Evolutionary conservation across 2,329 filamentous ascomycete genomes (phyloP).

Genomic region (Fusarium austroafricanum): DNA sequence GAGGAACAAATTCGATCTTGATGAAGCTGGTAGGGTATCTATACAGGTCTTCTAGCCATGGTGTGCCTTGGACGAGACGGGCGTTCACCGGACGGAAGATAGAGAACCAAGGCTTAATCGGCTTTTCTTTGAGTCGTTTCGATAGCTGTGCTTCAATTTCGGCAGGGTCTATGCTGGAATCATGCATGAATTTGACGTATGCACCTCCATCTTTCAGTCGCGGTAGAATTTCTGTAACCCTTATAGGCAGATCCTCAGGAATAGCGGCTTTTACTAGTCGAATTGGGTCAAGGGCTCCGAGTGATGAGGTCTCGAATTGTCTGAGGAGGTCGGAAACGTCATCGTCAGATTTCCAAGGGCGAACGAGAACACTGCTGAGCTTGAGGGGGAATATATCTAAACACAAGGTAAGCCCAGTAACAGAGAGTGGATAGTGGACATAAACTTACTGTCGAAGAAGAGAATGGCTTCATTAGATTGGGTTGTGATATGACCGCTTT

Average conservation of each 20-base stretch:
- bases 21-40: conserved; percentile 81
- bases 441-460: conserved; percentile 83
- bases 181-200: conserved; percentile 84
- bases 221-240: conserved; percentile 84
- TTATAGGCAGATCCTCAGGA: conserved; percentile 70
- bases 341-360: conserved; percentile 61
- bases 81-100: conserved; percentile 79
- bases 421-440: no score
- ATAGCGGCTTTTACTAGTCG: conserved; percentile 70
- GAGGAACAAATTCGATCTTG: conserved; percentile 85
- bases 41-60: conserved; percentile 94
- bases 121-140: conserved; percentile 73
- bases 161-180: conserved; percentile 52
- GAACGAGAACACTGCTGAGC: conserved; percentile 63
- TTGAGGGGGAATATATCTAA: conserved; percentile 86
- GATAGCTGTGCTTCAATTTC: conserved; percentile 66
- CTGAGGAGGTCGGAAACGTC: conserved; percentile 64
- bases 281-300: conserved; percentile 65
- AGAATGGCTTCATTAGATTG: conserved; percentile 82
- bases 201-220: conserved; percentile 91
- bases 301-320: conserved; percentile 62
- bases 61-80: conserved; percentile 81
- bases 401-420: conserved; percentile 5
- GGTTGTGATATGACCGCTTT: conserved; percentile 84
- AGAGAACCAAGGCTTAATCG: conserved; percentile 90